Evolutionary conservation across 2,329 filamentous ascomycete genomes (phyloP).

Genomic region (Nannizziopsis barbatae): DNA sequence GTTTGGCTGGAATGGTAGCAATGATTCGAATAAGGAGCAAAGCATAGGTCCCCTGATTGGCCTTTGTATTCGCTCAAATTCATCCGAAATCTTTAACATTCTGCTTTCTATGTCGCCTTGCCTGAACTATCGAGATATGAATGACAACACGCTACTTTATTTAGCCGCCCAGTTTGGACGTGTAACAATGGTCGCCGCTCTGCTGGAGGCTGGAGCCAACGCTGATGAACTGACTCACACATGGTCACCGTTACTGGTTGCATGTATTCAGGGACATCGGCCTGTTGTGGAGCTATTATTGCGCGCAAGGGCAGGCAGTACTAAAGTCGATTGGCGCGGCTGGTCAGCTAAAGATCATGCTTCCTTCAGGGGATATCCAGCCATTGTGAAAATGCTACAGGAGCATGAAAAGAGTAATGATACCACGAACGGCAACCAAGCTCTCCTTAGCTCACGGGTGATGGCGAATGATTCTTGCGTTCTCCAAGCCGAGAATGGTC

Average conservation of each 20-base stretch:
- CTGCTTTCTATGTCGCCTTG: slow-evolving; percentile 10
- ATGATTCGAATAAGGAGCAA: too few species aligned
- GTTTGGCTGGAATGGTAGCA: too few species aligned
- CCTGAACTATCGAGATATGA: slow-evolving; percentile 8
- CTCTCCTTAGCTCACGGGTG: too few species aligned
- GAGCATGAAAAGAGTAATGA: background rate
- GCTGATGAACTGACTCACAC: slow-evolving; percentile 17
- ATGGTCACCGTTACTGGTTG: slow-evolving; percentile 28
- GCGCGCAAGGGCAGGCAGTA: slow-evolving; percentile 19
- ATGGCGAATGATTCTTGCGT: too few species aligned
- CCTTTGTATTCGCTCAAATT: too few species aligned
- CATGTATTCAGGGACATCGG: slow-evolving; percentile 22
- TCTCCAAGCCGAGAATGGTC: too few species aligned
- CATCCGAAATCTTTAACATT: slow-evolving; percentile 8
- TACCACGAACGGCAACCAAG: too few species aligned
- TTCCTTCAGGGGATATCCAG: slow-evolving; percentile 25
- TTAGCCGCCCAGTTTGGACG: slow-evolving; percentile 18
- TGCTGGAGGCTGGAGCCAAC: slow-evolving; percentile 13
- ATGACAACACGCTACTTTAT: slow-evolving; percentile 20
- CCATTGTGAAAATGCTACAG: slow-evolving; percentile 18
- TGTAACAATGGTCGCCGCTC: background rate
- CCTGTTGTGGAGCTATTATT: slow-evolving; percentile 21
- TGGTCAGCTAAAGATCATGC: slow-evolving; percentile 29
- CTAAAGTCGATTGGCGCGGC: slow-evolving; percentile 20
- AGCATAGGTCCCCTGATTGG: too few species aligned